A percentile compares a stretch with the other conserved stretches of the same genome.
Conservation (phyloP, 2,329 filamentous ascomycete species). For the Talaromyces sp. region DNA sequence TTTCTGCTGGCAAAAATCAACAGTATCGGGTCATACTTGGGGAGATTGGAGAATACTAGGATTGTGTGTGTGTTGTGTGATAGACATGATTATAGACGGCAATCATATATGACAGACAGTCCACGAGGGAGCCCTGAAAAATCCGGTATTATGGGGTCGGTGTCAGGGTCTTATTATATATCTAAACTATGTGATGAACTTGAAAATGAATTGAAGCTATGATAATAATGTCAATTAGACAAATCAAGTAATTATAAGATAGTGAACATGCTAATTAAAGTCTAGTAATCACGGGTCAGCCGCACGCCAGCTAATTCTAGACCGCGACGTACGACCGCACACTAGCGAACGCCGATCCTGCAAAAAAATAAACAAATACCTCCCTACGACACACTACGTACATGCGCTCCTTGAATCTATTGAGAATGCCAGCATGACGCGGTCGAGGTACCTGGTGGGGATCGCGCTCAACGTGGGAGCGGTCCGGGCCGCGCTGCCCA, state of each 20-base stretch:
- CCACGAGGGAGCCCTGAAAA: neutral
- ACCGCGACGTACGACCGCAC: too few species aligned
- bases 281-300: neutral
- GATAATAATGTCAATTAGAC: neutral
- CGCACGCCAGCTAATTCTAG: neutral
- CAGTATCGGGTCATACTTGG: neutral
- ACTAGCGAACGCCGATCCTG: neutral
- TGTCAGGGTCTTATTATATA: neutral
- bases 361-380: too few species aligned
- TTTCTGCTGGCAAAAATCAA: neutral
- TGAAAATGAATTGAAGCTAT: neutral
- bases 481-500: constrained; percentile 11
- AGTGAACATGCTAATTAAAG: neutral
- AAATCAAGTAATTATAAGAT: neutral
- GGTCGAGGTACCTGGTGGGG: neutral
- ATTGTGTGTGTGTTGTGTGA: neutral
- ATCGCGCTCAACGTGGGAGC: constrained; percentile 5
- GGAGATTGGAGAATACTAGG: neutral
- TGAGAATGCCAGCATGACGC: neutral
- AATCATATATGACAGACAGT: neutral
- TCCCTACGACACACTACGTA: too few species aligned
- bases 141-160: neutral
- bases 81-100: neutral
- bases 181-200: neutral
- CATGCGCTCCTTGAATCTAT: neutral